Evolutionary conservation across 768 basidiomycete species (phyloP), one percentile per base, ranked within the genome.

Genomic region (Macrolepiota dolichaula): DNA sequence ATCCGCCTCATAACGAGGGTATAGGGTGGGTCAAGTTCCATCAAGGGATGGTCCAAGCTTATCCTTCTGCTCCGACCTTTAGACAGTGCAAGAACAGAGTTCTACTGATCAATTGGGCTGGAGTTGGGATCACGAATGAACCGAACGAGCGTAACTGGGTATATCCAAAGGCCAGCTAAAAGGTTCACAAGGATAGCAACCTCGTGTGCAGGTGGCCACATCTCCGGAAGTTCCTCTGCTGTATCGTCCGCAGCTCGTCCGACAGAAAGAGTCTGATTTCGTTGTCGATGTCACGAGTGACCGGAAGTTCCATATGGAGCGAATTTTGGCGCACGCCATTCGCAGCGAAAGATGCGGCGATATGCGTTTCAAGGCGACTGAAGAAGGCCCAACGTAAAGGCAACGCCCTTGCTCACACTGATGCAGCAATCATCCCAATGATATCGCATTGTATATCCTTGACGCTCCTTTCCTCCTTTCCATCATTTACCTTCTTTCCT

Each of bases 321-420:
- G 27, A 57, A 11, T 32, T 15, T 29, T 3, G n/a, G 3, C 22
- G n/a, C 12, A 58, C 40, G n/a, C 10, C 4, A 0, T 47, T 27
- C 2, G 10, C 19, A 17, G 7, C 15, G 19, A 64, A 62, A 2
- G 63, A 37, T 4, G 56, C 49, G 7, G 32, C 17, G 4, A 64
- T 55, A 40, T 64, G 61, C 10, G 54, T 15, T 47, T 64, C 64
- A 2, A 57, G 61, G 17, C 64, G 61, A 25, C 64, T 64, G 12
- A 61, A 27, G 40, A 64, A 50, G 13, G 27, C 35, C 57, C 57
- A 58, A 27, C 35, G 36, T 22, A 58, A 37, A 2, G 47, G 57
- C 17, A 19, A 35, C 27, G 2, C 17, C 4, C 5, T 11, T 13
- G 36, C 37, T 5, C 57, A 47, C 22, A 58, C 11, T 9, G 57